Percentiles rank a stretch among this genome's conserved stretches.
phyloP scores from a whole-genome alignment of 768 basidiomycete genomes.

The Termitomyces sp. region DNA sequence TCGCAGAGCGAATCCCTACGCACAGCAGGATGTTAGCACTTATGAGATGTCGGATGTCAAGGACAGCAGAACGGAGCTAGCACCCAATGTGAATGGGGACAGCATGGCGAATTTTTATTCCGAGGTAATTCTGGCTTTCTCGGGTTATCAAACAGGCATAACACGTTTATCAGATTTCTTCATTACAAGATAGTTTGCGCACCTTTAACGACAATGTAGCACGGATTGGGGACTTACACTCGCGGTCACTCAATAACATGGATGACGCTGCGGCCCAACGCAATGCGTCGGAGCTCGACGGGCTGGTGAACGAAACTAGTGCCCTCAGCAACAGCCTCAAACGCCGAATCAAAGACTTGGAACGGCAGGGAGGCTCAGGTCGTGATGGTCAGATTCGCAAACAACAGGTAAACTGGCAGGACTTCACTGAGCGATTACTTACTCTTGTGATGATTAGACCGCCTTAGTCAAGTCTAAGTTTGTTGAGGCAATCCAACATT shows the following conservation, averaged over 20 bases:
- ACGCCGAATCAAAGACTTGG: constrained; percentile 66
- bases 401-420: constrained; percentile 52
- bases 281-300: constrained; percentile 60
- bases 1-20: constrained; percentile 60
- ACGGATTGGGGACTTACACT: constrained; percentile 70
- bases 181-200: constrained; percentile 66
- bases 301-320: constrained; percentile 70
- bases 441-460: constrained; percentile 33
- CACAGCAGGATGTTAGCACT: constrained; percentile 57
- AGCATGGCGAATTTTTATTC: constrained; percentile 69
- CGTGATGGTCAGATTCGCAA: constrained; percentile 73
- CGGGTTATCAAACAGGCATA: not conserved
- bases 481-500: constrained; percentile 81
- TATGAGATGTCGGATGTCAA: constrained; percentile 75
- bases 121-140: constrained; percentile 34
- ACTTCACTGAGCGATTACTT: not conserved
- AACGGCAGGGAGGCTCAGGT: constrained; percentile 60
- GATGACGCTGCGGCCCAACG: constrained; percentile 65
- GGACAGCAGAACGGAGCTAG: constrained; percentile 51
- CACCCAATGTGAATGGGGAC: constrained; percentile 41
- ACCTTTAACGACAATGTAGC: constrained; percentile 68
- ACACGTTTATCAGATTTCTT: constrained; percentile 53
- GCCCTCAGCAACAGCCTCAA: constrained; percentile 67
- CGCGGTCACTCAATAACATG: constrained; percentile 70
- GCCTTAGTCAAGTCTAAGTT: constrained; percentile 72